Percentiles rank a stretch among this genome's conserved stretches.
Conservation (phyloP, 257 asterid genomes). For the Gentiana dahurica region DNA sequence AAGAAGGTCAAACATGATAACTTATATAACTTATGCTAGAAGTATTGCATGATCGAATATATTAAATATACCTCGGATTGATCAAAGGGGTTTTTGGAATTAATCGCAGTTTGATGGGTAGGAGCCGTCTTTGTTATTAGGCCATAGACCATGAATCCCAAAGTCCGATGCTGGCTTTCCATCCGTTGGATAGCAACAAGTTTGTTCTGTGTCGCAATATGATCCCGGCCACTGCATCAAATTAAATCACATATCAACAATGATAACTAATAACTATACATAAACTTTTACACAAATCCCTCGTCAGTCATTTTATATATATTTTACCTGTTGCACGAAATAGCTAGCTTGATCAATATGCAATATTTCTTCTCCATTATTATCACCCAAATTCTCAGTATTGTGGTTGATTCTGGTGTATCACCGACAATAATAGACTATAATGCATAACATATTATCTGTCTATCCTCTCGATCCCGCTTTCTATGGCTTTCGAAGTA, state of each 20-base stretch:
- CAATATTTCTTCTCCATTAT: slow-evolving; percentile 13
- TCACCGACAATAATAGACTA: too few species aligned
- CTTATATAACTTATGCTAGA: too few species aligned
- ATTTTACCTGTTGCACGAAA: slow-evolving; percentile 67
- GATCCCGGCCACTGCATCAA: slow-evolving; percentile 62
- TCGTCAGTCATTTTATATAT: too few species aligned
- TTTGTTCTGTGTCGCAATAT: slow-evolving; percentile 42
- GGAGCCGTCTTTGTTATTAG: slow-evolving; percentile 43
- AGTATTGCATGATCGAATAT: not conserved
- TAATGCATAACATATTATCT: too few species aligned
- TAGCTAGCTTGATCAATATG: slow-evolving; percentile 22
- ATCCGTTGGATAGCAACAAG: slow-evolving; percentile 65
- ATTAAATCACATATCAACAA: not conserved
- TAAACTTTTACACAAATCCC: too few species aligned
- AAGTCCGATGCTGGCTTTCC: slow-evolving; percentile 65
- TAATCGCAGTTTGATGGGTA: slow-evolving; percentile 72
- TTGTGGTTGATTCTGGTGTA: too few species aligned
- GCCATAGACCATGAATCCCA: slow-evolving; percentile 88
- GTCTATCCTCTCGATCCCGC: too few species aligned
- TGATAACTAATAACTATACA: too few species aligned
- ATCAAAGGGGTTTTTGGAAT: slow-evolving; percentile 27
- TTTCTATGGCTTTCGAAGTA: too few species aligned
- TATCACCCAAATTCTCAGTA: not conserved
- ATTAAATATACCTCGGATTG: slow-evolving; percentile 32
- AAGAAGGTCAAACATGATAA: too few species aligned